Percentiles rank a stretch among this genome's conserved stretches.
Evolutionary conservation across 2,329 filamentous ascomycete genomes (phyloP).

Genomic region (Stromatinia cepivora): DNA sequence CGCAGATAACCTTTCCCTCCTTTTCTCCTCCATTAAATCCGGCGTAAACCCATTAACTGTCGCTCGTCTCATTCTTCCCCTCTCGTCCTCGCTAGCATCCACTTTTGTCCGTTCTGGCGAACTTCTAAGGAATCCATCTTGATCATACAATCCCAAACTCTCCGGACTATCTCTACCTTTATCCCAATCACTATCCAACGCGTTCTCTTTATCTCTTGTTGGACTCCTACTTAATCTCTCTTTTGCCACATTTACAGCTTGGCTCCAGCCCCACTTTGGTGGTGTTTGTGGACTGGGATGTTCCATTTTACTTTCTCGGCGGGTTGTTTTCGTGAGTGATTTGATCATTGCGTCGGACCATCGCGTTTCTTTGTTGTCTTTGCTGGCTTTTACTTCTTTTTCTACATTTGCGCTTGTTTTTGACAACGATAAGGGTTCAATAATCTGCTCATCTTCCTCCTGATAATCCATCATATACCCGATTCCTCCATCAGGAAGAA

Average conservation of each 20-base stretch:
- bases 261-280: conserved; percentile 25
- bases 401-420: not conserved
- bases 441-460: not conserved
- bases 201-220: conserved; percentile 6
- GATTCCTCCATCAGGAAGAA: conserved; percentile 15
- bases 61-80: not conserved
- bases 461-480: conserved; percentile 4
- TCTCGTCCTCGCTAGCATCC: not conserved
- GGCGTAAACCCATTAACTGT: not conserved
- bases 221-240: not conserved
- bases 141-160: conserved; percentile 35
- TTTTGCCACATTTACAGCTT: conserved; percentile 1
- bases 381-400: not conserved
- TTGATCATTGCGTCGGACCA: conserved; percentile 34
- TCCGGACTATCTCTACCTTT: not conserved
- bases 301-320: conserved; percentile 32
- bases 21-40: not conserved
- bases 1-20: not conserved
- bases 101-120: conserved; percentile 25
- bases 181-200: not conserved
- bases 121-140: conserved; percentile 33
- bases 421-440: not conserved
- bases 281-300: conserved; percentile 32
- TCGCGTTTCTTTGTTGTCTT: not conserved
- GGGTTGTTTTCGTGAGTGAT: conserved; percentile 15